A percentile compares a stretch with the other conserved stretches of the same genome.
These are phyloP conservation scores for Singerocomus inundabilis DNA, from an alignment of 1,284 basidiomycete species.

Conservation along the genomic window DNA sequence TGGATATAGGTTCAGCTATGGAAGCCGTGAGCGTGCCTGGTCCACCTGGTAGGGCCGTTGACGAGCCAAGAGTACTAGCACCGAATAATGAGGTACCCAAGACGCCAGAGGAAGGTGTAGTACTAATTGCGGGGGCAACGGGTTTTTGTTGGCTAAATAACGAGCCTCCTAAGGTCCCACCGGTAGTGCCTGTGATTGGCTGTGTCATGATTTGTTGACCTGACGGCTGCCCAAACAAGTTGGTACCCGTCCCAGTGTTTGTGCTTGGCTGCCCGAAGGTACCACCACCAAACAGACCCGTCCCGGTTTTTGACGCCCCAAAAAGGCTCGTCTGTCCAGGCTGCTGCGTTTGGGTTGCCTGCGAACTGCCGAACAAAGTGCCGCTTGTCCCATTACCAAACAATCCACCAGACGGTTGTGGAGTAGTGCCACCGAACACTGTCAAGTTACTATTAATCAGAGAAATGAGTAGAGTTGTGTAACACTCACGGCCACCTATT, in stretches of 20 bases:
- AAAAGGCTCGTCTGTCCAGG: conserved; percentile 36
- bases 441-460: conserved; percentile 10
- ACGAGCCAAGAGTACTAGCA: conserved; percentile 40
- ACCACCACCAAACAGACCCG: conserved; percentile 26
- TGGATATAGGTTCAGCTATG: conserved; percentile 88
- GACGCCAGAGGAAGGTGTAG: conserved; percentile 41
- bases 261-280: conserved; percentile 37
- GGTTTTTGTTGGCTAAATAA: conserved; percentile 45
- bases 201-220: conserved; percentile 38
- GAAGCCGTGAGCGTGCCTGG: conserved; percentile 74
- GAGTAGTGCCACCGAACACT: conserved; percentile 28
- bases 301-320: conserved; percentile 32
- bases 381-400: conserved; percentile 33
- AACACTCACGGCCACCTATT: conserved; percentile 31
- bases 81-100: conserved; percentile 50
- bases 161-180: conserved; percentile 36
- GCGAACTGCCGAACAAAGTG: conserved; percentile 49
- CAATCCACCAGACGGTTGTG: conserved; percentile 31
- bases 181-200: conserved; percentile 26
- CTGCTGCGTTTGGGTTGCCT: conserved; percentile 35
- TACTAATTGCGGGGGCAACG: conserved; percentile 35
- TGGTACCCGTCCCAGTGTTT: conserved; percentile 30
- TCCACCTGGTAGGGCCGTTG: conserved; percentile 39
- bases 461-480: not conserved
- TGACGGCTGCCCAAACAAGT: conserved; percentile 44